Evolutionary conservation across 169 alveolate genomes (phyloP), one percentile per base, ranked within the genome.

Genomic region (Plasmodium cynomolgi): DNA sequence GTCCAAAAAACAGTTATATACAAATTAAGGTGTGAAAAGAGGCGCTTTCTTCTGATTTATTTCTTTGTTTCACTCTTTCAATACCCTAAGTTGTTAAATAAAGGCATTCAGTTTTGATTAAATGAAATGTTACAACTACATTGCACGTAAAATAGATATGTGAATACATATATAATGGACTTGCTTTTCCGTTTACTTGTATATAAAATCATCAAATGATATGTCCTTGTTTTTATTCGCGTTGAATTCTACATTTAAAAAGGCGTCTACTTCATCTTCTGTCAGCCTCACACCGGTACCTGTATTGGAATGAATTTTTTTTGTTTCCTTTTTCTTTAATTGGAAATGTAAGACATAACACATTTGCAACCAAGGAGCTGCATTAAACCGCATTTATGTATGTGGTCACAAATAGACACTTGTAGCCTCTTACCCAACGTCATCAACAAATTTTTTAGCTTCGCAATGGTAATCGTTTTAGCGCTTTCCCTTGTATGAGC

Each of bases 181-280:
- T 58, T 26, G 56, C 34, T 58, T 88, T 88, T 79, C n/a, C 54
- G 54, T 80, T 88, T 88, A 88, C 94, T 88, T 88, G 83, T 88
- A 80, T 58, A 88, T 88, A 68, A 88, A 88, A 34, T 88, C 94
- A 62, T 88, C 85, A 79, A 88, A 88, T 79, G 90, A 88, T 72
- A 88, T 41, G 26, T 88, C 94, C 73, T 80, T 79, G 47, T 80
- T 88, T 79, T 88, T 80, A 80, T 80, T 68, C 20, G 75, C 83
- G 77, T 68, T 80, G 75, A 88, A 88, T 88, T 88, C 94, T 41
- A 88, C 33, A 29, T 88, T 88, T 62, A 88, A 88, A 88, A 88
- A 88, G 72, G 94, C 82, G 26, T 88, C 94, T 88, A 88, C 84
- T 74, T 88, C 94, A 39, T 88, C 94, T 88, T 88, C 94, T 74